phyloP scores from a whole-genome alignment of 805 yeast species.

The Metschnikowia cerradonensis region DNA sequence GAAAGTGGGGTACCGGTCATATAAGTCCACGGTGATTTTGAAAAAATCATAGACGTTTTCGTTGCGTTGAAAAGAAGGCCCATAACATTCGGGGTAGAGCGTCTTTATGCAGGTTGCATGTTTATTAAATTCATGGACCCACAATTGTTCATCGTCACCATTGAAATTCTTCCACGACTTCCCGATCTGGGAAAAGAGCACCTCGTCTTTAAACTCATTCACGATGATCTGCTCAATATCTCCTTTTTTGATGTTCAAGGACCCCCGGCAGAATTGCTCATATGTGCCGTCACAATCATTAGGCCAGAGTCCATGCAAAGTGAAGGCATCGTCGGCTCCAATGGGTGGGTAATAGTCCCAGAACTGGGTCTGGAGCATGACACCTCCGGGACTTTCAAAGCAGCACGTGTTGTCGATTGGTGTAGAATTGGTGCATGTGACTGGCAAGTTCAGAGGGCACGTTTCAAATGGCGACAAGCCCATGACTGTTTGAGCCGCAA shows the following conservation, averaged over 20 bases:
- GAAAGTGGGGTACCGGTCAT: conserved; percentile 33
- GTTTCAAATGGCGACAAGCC: neutral
- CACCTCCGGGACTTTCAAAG: conserved; percentile 39
- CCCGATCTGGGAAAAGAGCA: conserved; percentile 24
- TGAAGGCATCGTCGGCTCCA: conserved; percentile 33
- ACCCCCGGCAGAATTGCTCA: conserved; percentile 33
- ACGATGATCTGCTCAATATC: conserved; percentile 26
- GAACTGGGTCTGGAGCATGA: conserved; percentile 40
- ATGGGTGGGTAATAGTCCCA: conserved; percentile 36
- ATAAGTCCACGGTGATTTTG: conserved; percentile 29
- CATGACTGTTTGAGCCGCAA: neutral
- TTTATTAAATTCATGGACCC: conserved; percentile 44
- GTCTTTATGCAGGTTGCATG: conserved; percentile 43
- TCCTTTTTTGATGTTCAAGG: conserved; percentile 22
- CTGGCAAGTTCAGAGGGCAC: neutral
- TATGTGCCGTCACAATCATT: conserved; percentile 40
- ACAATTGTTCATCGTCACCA: conserved; percentile 31
- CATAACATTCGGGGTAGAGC: conserved; percentile 33
- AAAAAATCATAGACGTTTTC: conserved; percentile 29
- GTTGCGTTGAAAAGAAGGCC: conserved; percentile 17
- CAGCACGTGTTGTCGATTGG: conserved; percentile 47
- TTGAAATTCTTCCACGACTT: conserved; percentile 25
- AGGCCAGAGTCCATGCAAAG: conserved; percentile 45
- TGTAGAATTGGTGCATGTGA: conserved; percentile 32
- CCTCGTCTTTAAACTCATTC: conserved; percentile 24